Percentiles rank a stretch among this genome's conserved stretches.
These are phyloP conservation scores for Piromyces sp. DNA, from an alignment of 192 early-diverging fungal species.

Conservation along the genomic window DNA sequence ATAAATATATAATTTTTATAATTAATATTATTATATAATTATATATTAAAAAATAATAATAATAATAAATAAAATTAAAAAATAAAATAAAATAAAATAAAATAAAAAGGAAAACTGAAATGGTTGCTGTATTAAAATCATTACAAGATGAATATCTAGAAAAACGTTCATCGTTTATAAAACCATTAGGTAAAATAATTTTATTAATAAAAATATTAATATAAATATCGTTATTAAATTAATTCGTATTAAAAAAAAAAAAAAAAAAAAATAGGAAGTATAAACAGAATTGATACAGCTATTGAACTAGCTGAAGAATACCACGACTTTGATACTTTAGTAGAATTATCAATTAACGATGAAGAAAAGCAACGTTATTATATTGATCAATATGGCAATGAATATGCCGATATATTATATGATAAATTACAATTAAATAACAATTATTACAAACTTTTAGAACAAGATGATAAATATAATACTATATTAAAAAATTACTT, in stretches of 20 bases:
- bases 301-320: background rate
- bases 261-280: background rate
- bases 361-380: background rate
- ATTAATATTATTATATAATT: too few relatives aligned
- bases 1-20: too few relatives aligned
- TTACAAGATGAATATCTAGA: background rate
- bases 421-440: background rate
- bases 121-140: background rate
- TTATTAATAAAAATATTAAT: too few relatives aligned
- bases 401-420: background rate
- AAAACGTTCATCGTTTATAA: background rate
- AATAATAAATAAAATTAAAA: too few relatives aligned
- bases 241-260: too few relatives aligned
- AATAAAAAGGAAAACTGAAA: background rate
- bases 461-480: background rate
- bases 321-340: background rate
- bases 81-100: too few relatives aligned
- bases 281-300: background rate
- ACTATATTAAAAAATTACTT: background rate
- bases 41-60: too few relatives aligned
- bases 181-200: background rate
- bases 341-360: background rate
- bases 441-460: background rate
- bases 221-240: too few relatives aligned
- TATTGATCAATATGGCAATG: background rate